These are phyloP conservation scores for Chlamydomonas asymmetrica DNA, from an alignment of 139 green algal genomes.

Conservation along the genomic window DNA sequence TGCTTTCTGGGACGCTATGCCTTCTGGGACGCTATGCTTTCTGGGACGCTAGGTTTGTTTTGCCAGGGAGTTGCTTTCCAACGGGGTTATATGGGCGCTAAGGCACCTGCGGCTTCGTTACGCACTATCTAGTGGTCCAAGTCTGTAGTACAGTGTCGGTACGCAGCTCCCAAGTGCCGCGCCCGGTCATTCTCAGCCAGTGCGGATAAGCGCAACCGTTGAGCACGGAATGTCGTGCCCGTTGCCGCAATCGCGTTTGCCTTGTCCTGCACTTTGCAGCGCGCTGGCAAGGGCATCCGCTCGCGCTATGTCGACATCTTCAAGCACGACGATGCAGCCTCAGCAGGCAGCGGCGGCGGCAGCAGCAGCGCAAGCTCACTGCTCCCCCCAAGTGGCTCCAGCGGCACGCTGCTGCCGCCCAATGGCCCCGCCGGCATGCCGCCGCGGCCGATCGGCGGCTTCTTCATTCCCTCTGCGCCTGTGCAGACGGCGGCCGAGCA, in stretches of 20 bases:
- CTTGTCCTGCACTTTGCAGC: background rate
- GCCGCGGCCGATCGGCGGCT: background rate
- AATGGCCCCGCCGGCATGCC: background rate
- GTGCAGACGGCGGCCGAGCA: conserved; percentile 1
- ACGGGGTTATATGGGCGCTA: too few species aligned
- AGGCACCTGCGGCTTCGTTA: background rate
- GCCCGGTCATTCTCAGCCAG: too few species aligned
- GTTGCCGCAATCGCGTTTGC: background rate
- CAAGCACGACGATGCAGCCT: too few species aligned
- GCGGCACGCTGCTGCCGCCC: background rate
- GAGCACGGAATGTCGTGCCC: too few species aligned
- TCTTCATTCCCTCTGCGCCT: conserved; percentile 14
- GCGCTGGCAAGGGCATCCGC: conserved; percentile 19
- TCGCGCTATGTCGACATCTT: conserved; percentile 28
- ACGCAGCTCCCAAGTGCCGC: too few species aligned
- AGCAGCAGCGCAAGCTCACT: background rate
- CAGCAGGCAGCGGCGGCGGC: background rate
- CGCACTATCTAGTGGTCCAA: background rate
- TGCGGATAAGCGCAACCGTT: too few species aligned
- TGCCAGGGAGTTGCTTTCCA: too few species aligned
- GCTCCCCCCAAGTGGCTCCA: too few species aligned
- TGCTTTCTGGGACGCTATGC: too few species aligned
- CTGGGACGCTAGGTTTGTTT: too few species aligned
- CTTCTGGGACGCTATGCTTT: too few species aligned
- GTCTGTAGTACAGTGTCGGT: background rate